These are phyloP conservation scores for Malassezia sp. DNA, from an alignment of 1,284 basidiomycete genomes.

Conservation along the genomic window DNA sequence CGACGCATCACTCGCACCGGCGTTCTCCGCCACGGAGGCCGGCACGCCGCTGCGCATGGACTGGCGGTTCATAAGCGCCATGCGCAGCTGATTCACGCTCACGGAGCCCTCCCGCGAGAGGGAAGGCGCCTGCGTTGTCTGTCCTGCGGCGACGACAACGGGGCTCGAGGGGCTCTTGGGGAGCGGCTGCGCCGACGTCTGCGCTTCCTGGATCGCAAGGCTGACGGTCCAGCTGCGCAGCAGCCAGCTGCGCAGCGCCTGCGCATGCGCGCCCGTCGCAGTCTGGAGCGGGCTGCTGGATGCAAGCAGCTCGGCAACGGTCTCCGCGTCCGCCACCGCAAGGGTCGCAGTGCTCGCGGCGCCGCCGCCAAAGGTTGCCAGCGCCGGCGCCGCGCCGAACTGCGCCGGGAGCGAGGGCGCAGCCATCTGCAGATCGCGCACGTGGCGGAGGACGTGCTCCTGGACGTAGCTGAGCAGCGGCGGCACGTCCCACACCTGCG, in stretches of 20 bases:
- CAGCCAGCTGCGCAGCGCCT: slow-evolving; percentile 30
- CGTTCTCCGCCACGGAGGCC: too few species aligned
- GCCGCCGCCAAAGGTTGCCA: slow-evolving; percentile 15
- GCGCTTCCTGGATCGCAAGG: slow-evolving; percentile 32
- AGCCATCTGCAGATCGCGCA: neutral
- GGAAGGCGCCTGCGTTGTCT: neutral
- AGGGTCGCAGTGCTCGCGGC: slow-evolving; percentile 18
- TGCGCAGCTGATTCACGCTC: slow-evolving; percentile 13
- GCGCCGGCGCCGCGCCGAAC: slow-evolving; percentile 20
- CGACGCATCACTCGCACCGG: neutral
- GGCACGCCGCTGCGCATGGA: neutral
- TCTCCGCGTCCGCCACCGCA: slow-evolving; percentile 17
- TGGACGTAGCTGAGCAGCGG: slow-evolving; percentile 16
- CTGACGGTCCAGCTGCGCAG: slow-evolving; percentile 37
- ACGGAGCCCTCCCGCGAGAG: neutral
- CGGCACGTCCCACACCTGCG: slow-evolving; percentile 57
- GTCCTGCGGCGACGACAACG: neutral
- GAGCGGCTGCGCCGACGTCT: neutral
- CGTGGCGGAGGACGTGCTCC: slow-evolving; percentile 13
- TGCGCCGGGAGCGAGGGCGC: slow-evolving; percentile 19
- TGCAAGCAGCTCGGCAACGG: slow-evolving; percentile 21
- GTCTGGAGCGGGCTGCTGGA: slow-evolving; percentile 27
- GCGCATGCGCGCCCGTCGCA: slow-evolving; percentile 19
- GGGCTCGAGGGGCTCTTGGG: neutral
- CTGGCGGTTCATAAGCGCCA: slow-evolving; percentile 2